These are phyloP conservation scores for Peronospora farinosa DNA, from an alignment of 352 stramenopile species.

Conservation along the genomic window DNA sequence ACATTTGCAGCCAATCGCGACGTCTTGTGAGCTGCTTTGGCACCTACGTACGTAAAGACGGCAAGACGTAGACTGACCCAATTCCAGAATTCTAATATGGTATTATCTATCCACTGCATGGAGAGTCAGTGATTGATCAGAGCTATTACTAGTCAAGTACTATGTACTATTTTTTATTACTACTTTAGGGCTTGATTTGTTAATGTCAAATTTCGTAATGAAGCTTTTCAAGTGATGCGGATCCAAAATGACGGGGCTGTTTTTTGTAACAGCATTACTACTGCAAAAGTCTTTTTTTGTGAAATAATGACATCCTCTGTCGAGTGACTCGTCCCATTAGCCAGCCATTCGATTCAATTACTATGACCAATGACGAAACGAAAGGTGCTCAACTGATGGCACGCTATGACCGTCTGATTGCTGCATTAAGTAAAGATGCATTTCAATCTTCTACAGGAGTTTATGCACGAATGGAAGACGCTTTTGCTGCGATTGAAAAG, in stretches of 20 bases:
- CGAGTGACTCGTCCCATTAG: constrained; percentile 1
- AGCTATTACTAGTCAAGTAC: neutral
- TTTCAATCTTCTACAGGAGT: constrained; percentile 32
- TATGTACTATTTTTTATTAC: no score
- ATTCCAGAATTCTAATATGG: constrained; percentile 15
- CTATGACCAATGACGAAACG: constrained; percentile 6
- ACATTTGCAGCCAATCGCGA: constrained; percentile 13
- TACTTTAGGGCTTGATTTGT: no score
- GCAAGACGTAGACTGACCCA: constrained; percentile 12
- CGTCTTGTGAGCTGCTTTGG: constrained; percentile 10
- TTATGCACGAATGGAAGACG: constrained; percentile 34
- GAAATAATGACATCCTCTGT: neutral
- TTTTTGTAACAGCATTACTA: no score
- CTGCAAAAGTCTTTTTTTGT: no score
- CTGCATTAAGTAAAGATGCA: constrained; percentile 49
- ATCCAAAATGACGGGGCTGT: no score
- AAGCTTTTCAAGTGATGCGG: no score
- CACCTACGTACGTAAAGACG: constrained; percentile 12
- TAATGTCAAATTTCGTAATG: no score
- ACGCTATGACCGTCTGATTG: constrained; percentile 59
- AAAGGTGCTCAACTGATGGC: constrained; percentile 18
- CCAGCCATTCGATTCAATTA: constrained; percentile 22
- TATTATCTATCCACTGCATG: neutral
- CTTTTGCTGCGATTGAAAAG: constrained; percentile 22
- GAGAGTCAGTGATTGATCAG: constrained; percentile 13